Base-by-base conservation (phyloP, 2,329 filamentous ascomycete species). In the Trichoderma polysporum region DNA sequence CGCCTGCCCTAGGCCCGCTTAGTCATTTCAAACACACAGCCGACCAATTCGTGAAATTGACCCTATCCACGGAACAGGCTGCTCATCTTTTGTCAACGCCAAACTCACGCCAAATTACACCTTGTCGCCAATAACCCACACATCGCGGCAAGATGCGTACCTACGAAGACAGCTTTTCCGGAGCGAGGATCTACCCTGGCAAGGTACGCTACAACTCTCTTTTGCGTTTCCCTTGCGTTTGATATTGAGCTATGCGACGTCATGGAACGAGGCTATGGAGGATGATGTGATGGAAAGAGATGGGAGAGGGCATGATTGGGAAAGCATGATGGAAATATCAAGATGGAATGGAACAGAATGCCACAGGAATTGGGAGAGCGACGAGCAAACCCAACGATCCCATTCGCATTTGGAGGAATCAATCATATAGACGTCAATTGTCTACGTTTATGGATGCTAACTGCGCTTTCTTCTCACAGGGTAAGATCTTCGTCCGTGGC, bases 401-500 rank as follows among this genome's bases (percentile, higher is more conserved):
- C 35, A 22, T 22, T 63, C 37, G 49, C 49, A 63, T 45, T 29
- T 13, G 39, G 60, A 53, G 29, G 49, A 33, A 53, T 53, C 45
- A 59, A 25, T 5, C 17, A 47, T 54, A 39, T 9, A 56, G 33
- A 53, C 17, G 29, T 61, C 47, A 39, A 19, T 45, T 50, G 47
- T 29, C 22, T 7, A 29, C 25, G 5, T 45, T 29, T 7, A 64
- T 27, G 37, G 41, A 57, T 64, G 41, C 59, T 67, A 58, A 65
- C 59, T 37, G 9, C 54, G 29, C n/a, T 47, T 59, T 41, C 22
- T 69, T 59, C 60, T 71, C 67, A 80, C 81, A 98, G 95, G 95
- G 95, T 88, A 98, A 98, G 89, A 91, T 99, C 87, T 99, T 94
- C 88, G 87, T 99, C 89, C 93, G 95, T 85, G 94, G 94, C 82